A percentile compares a stretch with the other conserved stretches of the same genome.
phyloP scores from a whole-genome alignment of 2,329 filamentous ascomycete genomes.

The Botrytis cinerea region DNA sequence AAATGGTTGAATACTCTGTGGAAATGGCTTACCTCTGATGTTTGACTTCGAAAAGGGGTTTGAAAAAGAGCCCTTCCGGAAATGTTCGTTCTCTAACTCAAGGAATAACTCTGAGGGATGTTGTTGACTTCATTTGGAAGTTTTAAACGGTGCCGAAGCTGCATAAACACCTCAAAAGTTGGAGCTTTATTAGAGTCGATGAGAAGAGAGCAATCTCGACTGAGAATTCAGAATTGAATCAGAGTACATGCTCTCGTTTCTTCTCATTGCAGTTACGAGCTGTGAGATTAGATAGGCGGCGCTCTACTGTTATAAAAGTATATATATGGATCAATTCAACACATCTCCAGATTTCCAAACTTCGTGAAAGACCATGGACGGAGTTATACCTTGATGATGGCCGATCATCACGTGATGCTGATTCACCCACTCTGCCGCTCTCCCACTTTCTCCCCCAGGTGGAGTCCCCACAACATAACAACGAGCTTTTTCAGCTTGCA shows the following conservation, averaged over 20 bases:
- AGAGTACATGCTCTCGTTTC: not conserved
- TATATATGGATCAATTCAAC: not conserved
- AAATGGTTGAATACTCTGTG: not conserved
- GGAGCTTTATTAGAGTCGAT: not conserved
- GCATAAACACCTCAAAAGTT: not conserved
- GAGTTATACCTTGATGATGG: not conserved
- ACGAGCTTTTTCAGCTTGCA: conserved; percentile 8
- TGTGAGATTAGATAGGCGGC: no score
- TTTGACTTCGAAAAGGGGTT: not conserved
- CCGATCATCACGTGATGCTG: not conserved
- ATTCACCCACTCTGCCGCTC: not conserved
- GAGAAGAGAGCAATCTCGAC: not conserved
- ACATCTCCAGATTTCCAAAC: not conserved
- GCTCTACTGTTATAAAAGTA: not conserved
- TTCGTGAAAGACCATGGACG: not conserved
- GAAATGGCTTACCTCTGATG: not conserved
- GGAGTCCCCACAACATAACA: conserved; percentile 13
- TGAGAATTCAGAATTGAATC: not conserved
- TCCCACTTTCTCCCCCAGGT: conserved; percentile 7
- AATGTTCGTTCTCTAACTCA: not conserved
- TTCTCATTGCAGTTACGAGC: not conserved
- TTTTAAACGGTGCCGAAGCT: not conserved
- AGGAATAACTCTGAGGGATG: not conserved
- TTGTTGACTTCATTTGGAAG: not conserved
- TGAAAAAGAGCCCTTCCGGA: not conserved